phyloP scores from a whole-genome alignment of 2,329 filamentous ascomycete genomes.

The Nemania sp. region DNA sequence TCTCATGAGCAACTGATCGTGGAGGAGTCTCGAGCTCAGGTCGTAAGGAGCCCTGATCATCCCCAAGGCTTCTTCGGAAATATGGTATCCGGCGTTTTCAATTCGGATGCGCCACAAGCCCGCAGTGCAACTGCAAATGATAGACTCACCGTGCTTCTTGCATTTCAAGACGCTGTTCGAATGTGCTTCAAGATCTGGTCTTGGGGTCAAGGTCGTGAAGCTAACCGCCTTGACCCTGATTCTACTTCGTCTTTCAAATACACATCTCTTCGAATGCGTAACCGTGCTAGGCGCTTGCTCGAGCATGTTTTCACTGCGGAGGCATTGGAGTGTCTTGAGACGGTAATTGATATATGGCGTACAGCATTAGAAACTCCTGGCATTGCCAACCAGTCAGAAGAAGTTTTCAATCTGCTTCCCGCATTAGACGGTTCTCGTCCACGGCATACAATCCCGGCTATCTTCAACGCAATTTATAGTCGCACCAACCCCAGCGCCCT shows the following conservation, averaged over 20 bases:
- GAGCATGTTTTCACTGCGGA: constrained; percentile 94
- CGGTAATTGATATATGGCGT: constrained; percentile 84
- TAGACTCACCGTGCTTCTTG: constrained; percentile 88
- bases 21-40: constrained; percentile 72
- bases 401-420: constrained; percentile 84
- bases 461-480: constrained; percentile 96
- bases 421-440: constrained; percentile 90
- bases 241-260: constrained; percentile 85
- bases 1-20: constrained; percentile 80
- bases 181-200: constrained; percentile 95
- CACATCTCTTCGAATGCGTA: constrained; percentile 88
- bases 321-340: constrained; percentile 90
- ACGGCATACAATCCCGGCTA: constrained; percentile 87
- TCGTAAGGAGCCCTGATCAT: constrained; percentile 78
- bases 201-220: constrained; percentile 74
- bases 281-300: constrained; percentile 81
- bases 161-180: constrained; percentile 92
- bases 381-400: constrained; percentile 60
- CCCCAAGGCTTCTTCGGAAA: constrained; percentile 89
- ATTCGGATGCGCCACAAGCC: constrained; percentile 75
- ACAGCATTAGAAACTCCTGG: constrained; percentile 51
- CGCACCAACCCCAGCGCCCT: constrained; percentile 83
- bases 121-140: constrained; percentile 89
- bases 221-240: constrained; percentile 62
- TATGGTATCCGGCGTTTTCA: constrained; percentile 90